These are phyloP conservation scores for Pedinophyceae sp. DNA, from an alignment of 139 green algal genomes.

Conservation along the genomic window DNA sequence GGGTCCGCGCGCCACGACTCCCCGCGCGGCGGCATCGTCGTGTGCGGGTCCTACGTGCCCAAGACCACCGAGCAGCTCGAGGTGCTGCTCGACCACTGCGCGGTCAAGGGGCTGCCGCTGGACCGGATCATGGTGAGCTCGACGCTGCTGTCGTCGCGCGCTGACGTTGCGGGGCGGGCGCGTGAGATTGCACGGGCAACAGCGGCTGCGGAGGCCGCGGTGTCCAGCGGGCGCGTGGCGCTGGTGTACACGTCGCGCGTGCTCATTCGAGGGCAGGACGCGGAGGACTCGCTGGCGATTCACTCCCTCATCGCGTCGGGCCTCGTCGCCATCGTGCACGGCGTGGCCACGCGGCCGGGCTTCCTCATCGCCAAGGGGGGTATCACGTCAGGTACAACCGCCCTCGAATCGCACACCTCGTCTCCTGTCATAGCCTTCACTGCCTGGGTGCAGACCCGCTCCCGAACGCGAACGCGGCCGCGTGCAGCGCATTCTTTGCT, in stretches of 20 bases:
- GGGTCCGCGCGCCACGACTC: background rate
- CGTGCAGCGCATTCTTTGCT: too few species aligned
- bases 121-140: background rate
- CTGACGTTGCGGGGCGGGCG: background rate
- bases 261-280: too few species aligned
- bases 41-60: slow-evolving; percentile 18
- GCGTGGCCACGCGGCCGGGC: background rate
- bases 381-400: too few species aligned
- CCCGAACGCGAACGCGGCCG: too few species aligned
- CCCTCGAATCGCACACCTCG: too few species aligned
- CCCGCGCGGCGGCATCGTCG: slow-evolving; percentile 9
- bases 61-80: slow-evolving; percentile 15
- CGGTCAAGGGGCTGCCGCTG: background rate
- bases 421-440: too few species aligned
- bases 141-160: slow-evolving; percentile 9
- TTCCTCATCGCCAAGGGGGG: slow-evolving; percentile 2
- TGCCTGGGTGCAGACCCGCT: too few species aligned
- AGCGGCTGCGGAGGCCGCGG: background rate
- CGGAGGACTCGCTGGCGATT: too few species aligned
- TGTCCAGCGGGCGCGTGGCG: background rate
- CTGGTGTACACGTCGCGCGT: background rate
- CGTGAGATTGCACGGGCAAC: background rate
- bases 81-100: background rate
- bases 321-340: slow-evolving; percentile 8
- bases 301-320: slow-evolving; percentile 8